Evolutionary conservation across 2,329 filamentous ascomycete species (phyloP).

Genomic region (Fusarium drepaniforme): DNA sequence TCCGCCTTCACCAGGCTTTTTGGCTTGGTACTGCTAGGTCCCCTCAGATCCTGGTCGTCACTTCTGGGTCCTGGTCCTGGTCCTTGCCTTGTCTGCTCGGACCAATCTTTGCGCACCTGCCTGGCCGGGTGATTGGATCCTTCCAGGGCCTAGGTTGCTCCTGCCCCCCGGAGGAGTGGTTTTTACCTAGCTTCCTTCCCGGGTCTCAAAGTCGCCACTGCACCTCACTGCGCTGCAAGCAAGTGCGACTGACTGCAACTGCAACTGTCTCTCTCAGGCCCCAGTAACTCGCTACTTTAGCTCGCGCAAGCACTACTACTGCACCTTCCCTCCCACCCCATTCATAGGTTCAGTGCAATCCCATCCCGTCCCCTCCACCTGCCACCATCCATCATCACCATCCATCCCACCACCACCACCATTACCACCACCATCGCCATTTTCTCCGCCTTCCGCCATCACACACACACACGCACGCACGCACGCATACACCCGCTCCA

Average conservation of each 20-base stretch:
- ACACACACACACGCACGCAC: conserved; percentile 30
- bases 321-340: conserved; percentile 42
- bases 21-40: conserved; percentile 14
- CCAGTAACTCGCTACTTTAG: conserved; percentile 1
- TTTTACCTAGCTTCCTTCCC: conserved; percentile 31
- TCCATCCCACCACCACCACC: conserved; percentile 28
- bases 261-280: conserved; percentile 17
- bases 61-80: conserved; percentile 6
- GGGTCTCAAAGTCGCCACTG: conserved; percentile 36
- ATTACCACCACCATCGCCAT: conserved; percentile 28
- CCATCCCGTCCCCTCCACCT: conserved; percentile 40
- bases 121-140: conserved; percentile 27
- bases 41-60: conserved; percentile 29
- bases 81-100: conserved; percentile 22
- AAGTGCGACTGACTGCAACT: conserved; percentile 33
- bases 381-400: conserved; percentile 34
- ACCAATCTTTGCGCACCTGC: conserved; percentile 20
- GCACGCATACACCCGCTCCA: conserved; percentile 39
- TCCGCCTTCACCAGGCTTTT: conserved; percentile 23
- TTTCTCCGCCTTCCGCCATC: conserved; percentile 44
- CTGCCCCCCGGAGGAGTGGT: conserved; percentile 27
- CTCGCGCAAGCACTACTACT: conserved; percentile 33
- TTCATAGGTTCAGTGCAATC: conserved; percentile 36
- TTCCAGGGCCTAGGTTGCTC: conserved; percentile 16
- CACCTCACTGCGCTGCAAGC: conserved; percentile 8